Evolutionary conservation across 192 early-diverging fungal species (phyloP).

Genomic region (Backusella circina): DNA sequence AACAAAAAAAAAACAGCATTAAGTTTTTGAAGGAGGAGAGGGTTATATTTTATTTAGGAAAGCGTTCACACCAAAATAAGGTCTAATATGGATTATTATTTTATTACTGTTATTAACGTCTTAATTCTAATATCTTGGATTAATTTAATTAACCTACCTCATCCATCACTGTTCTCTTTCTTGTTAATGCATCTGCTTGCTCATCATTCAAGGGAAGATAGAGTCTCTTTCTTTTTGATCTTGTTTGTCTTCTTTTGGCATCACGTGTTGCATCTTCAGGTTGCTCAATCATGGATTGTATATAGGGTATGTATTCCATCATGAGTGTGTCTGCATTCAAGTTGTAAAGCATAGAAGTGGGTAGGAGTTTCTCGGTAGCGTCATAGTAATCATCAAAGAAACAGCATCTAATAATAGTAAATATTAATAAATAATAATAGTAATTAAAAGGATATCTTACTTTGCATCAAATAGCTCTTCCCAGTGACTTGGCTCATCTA

Average conservation of each 20-base stretch:
- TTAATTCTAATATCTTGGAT: neutral
- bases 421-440: too few species aligned
- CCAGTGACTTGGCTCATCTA: slow-evolving; percentile 7
- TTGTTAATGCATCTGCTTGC: neutral
- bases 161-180: neutral
- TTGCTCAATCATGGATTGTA: neutral
- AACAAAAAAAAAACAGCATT: too few species aligned
- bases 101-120: neutral
- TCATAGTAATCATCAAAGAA: neutral
- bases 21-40: neutral
- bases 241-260: neutral
- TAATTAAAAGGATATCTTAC: neutral
- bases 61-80: neutral
- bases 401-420: neutral
- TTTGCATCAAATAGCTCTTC: neutral
- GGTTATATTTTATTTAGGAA: neutral
- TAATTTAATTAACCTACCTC: neutral
- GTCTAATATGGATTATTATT: neutral
- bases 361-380: neutral
- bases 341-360: neutral
- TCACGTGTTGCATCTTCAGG: neutral
- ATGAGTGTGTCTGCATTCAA: neutral
- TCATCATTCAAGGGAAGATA: neutral
- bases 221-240: neutral
- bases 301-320: slow-evolving; percentile 3